Percentiles rank a stretch among this genome's conserved stretches.
These are phyloP conservation scores for Nicotiana tabacum DNA, from an alignment of 257 asterid genomes.

Conservation along the genomic window DNA sequence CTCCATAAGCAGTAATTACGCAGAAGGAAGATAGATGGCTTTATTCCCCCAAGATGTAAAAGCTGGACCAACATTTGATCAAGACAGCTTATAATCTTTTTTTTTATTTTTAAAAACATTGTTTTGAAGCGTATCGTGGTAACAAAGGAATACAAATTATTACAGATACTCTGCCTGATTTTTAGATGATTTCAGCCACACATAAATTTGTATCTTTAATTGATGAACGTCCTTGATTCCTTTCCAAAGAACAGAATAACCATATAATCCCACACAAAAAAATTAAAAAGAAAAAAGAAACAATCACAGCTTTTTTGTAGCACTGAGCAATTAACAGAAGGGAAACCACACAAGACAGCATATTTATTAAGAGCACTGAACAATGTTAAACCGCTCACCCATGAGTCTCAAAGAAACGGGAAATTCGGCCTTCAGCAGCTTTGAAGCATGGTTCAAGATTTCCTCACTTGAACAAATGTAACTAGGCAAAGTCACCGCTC, in stretches of 20 bases:
- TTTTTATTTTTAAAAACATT: not conserved
- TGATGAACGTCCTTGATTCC: not conserved
- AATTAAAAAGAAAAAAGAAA: not conserved
- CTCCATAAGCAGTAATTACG: not conserved
- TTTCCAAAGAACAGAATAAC: not conserved
- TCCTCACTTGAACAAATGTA: constrained; percentile 67
- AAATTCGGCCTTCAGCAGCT: constrained; percentile 86
- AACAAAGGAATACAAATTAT: not conserved
- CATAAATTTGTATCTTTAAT: not conserved
- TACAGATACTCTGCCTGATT: not conserved
- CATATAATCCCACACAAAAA: not conserved
- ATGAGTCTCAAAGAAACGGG: constrained; percentile 87
- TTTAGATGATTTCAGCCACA: not conserved
- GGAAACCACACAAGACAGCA: not conserved
- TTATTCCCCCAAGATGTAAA: not conserved
- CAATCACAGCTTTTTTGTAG: not conserved
- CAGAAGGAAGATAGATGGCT: not conserved
- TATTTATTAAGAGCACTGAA: not conserved
- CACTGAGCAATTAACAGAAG: not conserved
- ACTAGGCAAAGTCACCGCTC: constrained; percentile 73
- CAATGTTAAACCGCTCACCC: constrained; percentile 43
- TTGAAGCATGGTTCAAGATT: constrained; percentile 73
- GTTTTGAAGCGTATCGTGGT: not conserved
- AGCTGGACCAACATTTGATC: not conserved
- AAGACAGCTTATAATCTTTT: not conserved